Evolutionary conservation across 108 stramenopile genomes (phyloP), one percentile per base, ranked within the genome.

Genomic region (Ochromonas danica): DNA sequence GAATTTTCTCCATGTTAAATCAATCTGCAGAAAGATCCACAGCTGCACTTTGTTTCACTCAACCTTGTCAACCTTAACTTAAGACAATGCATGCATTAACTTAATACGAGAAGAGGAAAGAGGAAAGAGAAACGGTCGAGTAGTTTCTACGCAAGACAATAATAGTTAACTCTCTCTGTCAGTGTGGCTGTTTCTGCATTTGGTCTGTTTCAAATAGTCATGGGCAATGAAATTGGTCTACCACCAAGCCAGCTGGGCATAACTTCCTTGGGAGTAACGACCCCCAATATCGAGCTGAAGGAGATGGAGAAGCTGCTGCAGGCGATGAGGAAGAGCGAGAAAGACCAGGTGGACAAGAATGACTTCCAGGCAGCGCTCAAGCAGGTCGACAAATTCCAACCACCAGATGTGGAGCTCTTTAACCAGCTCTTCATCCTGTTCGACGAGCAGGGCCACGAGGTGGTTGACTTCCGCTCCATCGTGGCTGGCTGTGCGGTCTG

Each of bases 171-270:
- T 60, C 25, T 60, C 25, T 60, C 25, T 25, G 25, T 60, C 57
- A 25, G 25, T 60, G 25, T 25, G 57, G 57, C 57, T n/a, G n/a
- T n/a, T n/a, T n/a, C n/a, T n/a, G n/a, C n/a, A n/a, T n/a, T n/a
- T n/a, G n/a, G n/a, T n/a, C n/a, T n/a, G n/a, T n/a, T n/a, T n/a
- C n/a, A 57, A 10, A 57, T 17, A 57, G 51, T 22, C 51, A 87
- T 87, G 87, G 87, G 87, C 38, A 87, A 87, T 43, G 80, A 81
- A 33, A 65, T 84, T 51, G 82, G 82, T 40, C 81, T 82, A 70
- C 80, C 80, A 25, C 30, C 85, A 6, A 85, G 83, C 43, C 45
- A 80, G 0, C 62, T 87, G 77, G 85, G 80, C 14, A 78, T 87
- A 38, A 80, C 85, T 3, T 82, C 87, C 62, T 84, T 87, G 84